These are phyloP conservation scores for Platismatia glauca DNA, from an alignment of 495 filamentous ascomycete genomes.

Conservation along the genomic window DNA sequence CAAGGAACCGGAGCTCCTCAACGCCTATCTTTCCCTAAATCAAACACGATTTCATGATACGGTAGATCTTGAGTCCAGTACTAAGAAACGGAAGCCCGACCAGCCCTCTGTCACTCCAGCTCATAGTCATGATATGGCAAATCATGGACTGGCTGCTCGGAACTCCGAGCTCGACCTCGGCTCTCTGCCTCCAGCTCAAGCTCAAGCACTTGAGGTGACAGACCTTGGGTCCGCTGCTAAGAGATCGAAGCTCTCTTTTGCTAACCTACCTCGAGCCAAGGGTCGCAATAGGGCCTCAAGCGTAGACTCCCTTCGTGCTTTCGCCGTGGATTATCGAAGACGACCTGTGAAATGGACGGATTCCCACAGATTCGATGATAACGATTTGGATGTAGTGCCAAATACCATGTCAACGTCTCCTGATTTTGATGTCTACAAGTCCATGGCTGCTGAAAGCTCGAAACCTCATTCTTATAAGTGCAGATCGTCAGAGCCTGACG, in stretches of 20 bases:
- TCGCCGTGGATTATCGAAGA: not conserved
- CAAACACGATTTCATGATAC: not conserved
- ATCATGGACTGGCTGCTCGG: too few relatives aligned
- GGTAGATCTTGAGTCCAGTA: not conserved
- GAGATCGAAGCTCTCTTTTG: not conserved
- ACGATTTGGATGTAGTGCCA: not conserved
- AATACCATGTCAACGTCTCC: not conserved
- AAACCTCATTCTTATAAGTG: not conserved
- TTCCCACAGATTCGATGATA: not conserved
- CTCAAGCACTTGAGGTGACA: not conserved
- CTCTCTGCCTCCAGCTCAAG: not conserved
- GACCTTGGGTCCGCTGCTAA: not conserved
- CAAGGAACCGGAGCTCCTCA: too few relatives aligned
- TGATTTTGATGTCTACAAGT: not conserved
- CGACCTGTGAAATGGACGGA: not conserved
- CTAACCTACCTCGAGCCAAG: not conserved
- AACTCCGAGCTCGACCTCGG: not conserved
- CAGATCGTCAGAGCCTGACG: not conserved
- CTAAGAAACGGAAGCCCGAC: not conserved
- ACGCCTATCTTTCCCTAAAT: too few relatives aligned
- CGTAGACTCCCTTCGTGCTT: not conserved
- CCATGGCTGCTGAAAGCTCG: not conserved
- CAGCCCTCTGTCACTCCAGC: not conserved
- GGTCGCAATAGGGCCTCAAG: not conserved
- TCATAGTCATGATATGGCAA: not conserved